Conservation (phyloP, 2,329 filamentous ascomycete species). For the Monilinia fructigena region DNA sequence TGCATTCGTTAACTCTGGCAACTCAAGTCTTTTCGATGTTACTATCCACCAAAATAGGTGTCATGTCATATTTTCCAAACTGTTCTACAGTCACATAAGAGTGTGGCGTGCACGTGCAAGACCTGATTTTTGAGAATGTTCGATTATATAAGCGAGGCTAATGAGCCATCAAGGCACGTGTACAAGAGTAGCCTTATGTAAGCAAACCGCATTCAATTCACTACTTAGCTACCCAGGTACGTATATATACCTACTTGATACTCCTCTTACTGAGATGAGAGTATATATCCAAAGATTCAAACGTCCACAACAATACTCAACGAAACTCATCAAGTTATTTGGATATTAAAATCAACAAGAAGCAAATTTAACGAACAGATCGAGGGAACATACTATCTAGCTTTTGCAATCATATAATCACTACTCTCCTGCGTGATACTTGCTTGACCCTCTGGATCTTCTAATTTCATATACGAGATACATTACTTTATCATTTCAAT, state of each 20-base stretch:
- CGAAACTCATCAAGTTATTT: neutral
- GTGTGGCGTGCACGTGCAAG: constrained; percentile 11
- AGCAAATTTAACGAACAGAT: neutral
- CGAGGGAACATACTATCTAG: neutral
- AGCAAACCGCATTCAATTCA: too few relatives aligned
- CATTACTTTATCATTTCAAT: neutral
- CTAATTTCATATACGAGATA: neutral
- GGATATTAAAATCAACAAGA: neutral
- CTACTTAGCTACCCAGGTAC: too few relatives aligned
- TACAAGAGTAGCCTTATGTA: too few relatives aligned
- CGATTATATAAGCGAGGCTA: neutral
- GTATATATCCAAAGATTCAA: too few relatives aligned
- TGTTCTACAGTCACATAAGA: neutral
- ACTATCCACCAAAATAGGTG: too few relatives aligned
- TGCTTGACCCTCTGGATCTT: neutral
- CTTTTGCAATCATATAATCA: neutral
- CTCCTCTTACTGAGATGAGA: too few relatives aligned
- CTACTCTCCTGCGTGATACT: neutral
- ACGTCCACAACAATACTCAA: too few relatives aligned
- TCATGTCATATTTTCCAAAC: neutral
- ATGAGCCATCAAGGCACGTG: neutral
- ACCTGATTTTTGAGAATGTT: neutral
- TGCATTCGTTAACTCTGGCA: neutral
- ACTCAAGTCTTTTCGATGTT: neutral
- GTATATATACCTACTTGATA: too few relatives aligned